Evolutionary conservation across 345 rosid species (phyloP).

Genomic region (Hibiscus mutabilis): DNA sequence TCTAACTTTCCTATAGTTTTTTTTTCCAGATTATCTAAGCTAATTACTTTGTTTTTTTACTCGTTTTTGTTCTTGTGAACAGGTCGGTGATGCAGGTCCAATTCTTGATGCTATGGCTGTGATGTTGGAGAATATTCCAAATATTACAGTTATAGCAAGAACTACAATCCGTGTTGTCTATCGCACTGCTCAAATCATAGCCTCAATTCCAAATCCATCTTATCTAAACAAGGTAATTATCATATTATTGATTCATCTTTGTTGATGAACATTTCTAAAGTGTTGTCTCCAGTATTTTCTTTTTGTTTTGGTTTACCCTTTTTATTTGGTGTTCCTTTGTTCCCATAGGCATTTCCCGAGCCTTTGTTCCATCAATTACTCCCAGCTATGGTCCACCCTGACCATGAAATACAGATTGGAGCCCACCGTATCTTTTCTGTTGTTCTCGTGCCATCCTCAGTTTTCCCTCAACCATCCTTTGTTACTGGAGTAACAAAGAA

Average conservation of each 20-base stretch:
- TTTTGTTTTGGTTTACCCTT: neutral
- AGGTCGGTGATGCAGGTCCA: slow-evolving; percentile 98
- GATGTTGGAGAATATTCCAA: slow-evolving; percentile 85
- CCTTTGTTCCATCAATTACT: slow-evolving; percentile 91
- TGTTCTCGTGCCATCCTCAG: slow-evolving; percentile 32
- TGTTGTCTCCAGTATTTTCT: neutral
- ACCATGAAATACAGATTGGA: slow-evolving; percentile 77
- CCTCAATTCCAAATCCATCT: slow-evolving; percentile 71
- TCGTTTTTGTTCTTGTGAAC: slow-evolving; percentile 5
- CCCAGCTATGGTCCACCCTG: slow-evolving; percentile 94
- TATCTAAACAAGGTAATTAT: slow-evolving; percentile 73
- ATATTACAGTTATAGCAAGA: slow-evolving; percentile 63
- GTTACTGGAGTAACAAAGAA: slow-evolving; percentile 33
- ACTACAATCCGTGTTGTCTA: slow-evolving; percentile 70
- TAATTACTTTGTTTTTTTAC: neutral
- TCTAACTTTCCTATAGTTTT: slow-evolving; percentile 8
- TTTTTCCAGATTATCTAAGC: slow-evolving; percentile 1
- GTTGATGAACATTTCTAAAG: slow-evolving; percentile 5
- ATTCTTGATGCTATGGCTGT: slow-evolving; percentile 84
- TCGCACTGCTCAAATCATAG: slow-evolving; percentile 94
- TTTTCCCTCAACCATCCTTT: slow-evolving; percentile 20
- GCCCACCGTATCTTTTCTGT: slow-evolving; percentile 80
- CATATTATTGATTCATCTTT: neutral
- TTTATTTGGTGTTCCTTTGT: slow-evolving; percentile 11
- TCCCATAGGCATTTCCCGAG: slow-evolving; percentile 79